A percentile compares a stretch with the other conserved stretches of the same genome.
Evolutionary conservation across 1,284 basidiomycete species (phyloP).

Genomic region (Boletus sp.): DNA sequence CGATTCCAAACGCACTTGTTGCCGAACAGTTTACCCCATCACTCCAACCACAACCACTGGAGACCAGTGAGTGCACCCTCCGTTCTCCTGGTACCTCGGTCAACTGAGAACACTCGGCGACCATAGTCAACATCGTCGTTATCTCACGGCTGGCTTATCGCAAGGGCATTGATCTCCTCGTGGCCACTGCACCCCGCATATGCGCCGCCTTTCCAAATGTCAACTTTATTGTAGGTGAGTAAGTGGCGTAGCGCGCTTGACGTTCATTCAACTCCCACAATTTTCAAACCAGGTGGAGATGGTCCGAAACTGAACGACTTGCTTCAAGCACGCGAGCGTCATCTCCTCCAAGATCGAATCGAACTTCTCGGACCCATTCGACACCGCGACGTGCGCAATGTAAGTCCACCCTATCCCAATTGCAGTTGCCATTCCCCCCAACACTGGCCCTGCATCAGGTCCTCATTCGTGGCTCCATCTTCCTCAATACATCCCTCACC

Average conservation of each 20-base stretch:
- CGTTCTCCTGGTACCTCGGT: background rate
- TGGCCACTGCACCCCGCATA: slow-evolving; percentile 87
- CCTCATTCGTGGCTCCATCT: slow-evolving; percentile 81
- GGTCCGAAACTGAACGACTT: slow-evolving; percentile 95
- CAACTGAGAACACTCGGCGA: background rate
- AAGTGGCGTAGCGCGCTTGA: background rate
- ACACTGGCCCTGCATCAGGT: slow-evolving; percentile 46
- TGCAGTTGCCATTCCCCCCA: background rate
- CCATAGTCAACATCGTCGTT: slow-evolving; percentile 85
- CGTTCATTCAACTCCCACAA: background rate
- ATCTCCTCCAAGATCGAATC: slow-evolving; percentile 87
- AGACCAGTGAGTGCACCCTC: slow-evolving; percentile 52
- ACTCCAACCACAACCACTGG: slow-evolving; percentile 40
- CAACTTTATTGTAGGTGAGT: slow-evolving; percentile 80
- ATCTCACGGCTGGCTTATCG: slow-evolving; percentile 95
- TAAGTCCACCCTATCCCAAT: slow-evolving; percentile 34
- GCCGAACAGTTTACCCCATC: slow-evolving; percentile 81
- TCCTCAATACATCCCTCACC: slow-evolving; percentile 93
- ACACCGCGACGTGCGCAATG: slow-evolving; percentile 80
- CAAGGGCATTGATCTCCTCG: slow-evolving; percentile 94
- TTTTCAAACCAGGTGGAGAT: slow-evolving; percentile 64
- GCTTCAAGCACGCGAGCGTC: slow-evolving; percentile 92
- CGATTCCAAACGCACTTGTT: slow-evolving; percentile 94
- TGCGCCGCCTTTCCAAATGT: slow-evolving; percentile 83
- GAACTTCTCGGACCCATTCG: slow-evolving; percentile 81